Evolutionary conservation across 2,329 filamentous ascomycete genomes (phyloP), one percentile per base, ranked within the genome.

Genomic region (Coniochaeta ligniaria): DNA sequence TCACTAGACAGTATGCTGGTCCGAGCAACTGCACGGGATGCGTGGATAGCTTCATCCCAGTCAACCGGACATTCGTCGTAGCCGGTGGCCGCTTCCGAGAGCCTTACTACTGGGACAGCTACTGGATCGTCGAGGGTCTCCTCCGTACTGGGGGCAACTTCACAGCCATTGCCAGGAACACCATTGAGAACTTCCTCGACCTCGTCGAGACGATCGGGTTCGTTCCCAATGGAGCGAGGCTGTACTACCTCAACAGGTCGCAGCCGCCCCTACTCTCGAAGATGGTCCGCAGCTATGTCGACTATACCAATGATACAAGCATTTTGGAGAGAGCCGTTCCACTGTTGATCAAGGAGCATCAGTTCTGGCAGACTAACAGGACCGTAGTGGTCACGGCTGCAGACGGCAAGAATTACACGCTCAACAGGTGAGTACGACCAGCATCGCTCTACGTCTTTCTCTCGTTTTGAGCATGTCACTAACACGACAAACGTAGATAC

Each of bases 21-120:
- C 70, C 75, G n/a, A 68, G 69, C 26, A 81, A 80, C 65, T 89
- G 86, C 74, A 75, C 77, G 9, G 78, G 78, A 36, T 89, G 86
- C 63, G 84, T 85, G 36, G 80, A 80, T 66, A 88, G 85, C 69
- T 89, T 87, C 72, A 83, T 89, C 60, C 83, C 85, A 7, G 69
- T 89, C 62, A 87, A 87, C 66, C 82, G 84, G 61, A 86, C 85
- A 3, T 89, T 90, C 67, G 85, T 90, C n/a, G 81, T 90, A 17
- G 86, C 86, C 3, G 86, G 86, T 14, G 86, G 87, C n/a, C 83
- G 87, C 33, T 90, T 90, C 76, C 78, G 86, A 36, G 87, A 90
- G 71, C 80, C 84, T 1, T 90, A 89, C 69, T 89, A 89, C 71
- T 89, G 86, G 86, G 86, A 89, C 70, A 86, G 84, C 35, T 89